Conservation (phyloP, 345 rosid genomes). For the Eucalyptus regnans region DNA sequence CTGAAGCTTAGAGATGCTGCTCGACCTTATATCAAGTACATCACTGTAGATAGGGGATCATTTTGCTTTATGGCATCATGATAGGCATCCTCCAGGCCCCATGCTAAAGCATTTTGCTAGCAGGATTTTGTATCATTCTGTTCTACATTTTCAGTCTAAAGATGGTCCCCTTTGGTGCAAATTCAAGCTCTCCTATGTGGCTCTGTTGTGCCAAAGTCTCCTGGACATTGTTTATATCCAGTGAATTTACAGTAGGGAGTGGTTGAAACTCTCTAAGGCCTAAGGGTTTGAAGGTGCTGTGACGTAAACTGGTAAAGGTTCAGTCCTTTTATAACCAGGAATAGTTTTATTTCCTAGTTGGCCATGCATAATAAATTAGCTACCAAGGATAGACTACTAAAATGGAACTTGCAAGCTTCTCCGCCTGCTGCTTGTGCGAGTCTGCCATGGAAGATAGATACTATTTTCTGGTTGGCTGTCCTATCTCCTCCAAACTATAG, state of each 20-base stretch:
- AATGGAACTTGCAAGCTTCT: not conserved
- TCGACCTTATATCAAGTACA: not conserved
- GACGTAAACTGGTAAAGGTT: not conserved
- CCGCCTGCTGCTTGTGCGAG: not conserved
- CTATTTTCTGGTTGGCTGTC: not conserved
- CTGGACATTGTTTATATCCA: not conserved
- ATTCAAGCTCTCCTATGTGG: not conserved
- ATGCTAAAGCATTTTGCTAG: not conserved
- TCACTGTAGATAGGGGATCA: not conserved
- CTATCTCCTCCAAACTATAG: not conserved
- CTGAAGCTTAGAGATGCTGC: not conserved
- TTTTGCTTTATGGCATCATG: not conserved
- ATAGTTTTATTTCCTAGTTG: not conserved
- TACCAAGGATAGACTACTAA: not conserved
- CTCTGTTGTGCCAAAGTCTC: not conserved
- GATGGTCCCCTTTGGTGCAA: not conserved
- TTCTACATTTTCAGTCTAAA: not conserved
- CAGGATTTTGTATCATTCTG: not conserved
- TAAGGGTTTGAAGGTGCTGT: not conserved
- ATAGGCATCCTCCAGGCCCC: not conserved
- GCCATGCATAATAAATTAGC: not conserved
- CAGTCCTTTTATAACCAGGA: not conserved
- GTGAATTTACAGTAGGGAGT: not conserved
- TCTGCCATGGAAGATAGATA: not conserved
- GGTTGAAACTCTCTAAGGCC: not conserved